phyloP scores from a whole-genome alignment of 225 moss, liverwort and hornwort species.

The Anthoceros angustus region DNA sequence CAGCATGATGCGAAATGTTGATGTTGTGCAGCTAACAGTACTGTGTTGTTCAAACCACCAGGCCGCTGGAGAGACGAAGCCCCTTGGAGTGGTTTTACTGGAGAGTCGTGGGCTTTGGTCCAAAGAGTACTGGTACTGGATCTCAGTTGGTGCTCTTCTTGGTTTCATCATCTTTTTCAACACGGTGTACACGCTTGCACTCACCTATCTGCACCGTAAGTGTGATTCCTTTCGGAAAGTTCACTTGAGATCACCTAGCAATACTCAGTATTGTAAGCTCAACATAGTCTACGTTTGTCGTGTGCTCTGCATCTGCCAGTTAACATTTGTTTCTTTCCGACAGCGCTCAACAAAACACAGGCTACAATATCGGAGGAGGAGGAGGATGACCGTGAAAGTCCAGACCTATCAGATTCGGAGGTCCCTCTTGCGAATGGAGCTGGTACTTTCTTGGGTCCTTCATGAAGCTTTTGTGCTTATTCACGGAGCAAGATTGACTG shows the following conservation, averaged over 20 bases:
- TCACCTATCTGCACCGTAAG: slow-evolving; percentile 41
- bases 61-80: slow-evolving; percentile 5
- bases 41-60: slow-evolving; percentile 16
- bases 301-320: background rate
- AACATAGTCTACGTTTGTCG: background rate
- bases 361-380: slow-evolving; percentile 46
- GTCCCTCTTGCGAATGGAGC: slow-evolving; percentile 10
- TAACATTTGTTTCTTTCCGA: background rate
- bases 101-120: slow-evolving; percentile 24
- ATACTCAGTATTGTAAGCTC: slow-evolving; percentile 16
- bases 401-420: slow-evolving; percentile 17
- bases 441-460: background rate
- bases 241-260: slow-evolving; percentile 11
- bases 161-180: slow-evolving; percentile 42
- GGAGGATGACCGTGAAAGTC: slow-evolving; percentile 21
- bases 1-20: background rate
- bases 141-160: slow-evolving; percentile 26
- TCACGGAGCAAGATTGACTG: slow-evolving; percentile 5
- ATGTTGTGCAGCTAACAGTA: background rate
- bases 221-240: background rate
- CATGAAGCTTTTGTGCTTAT: background rate
- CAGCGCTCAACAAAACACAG: slow-evolving; percentile 45
- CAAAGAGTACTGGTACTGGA: slow-evolving; percentile 35
- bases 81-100: slow-evolving; percentile 20
- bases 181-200: slow-evolving; percentile 34